A percentile compares a stretch with the other conserved stretches of the same genome.
These are phyloP conservation scores for Trichoderma sp. DNA, from an alignment of 2,329 filamentous ascomycete genomes.

Conservation along the genomic window DNA sequence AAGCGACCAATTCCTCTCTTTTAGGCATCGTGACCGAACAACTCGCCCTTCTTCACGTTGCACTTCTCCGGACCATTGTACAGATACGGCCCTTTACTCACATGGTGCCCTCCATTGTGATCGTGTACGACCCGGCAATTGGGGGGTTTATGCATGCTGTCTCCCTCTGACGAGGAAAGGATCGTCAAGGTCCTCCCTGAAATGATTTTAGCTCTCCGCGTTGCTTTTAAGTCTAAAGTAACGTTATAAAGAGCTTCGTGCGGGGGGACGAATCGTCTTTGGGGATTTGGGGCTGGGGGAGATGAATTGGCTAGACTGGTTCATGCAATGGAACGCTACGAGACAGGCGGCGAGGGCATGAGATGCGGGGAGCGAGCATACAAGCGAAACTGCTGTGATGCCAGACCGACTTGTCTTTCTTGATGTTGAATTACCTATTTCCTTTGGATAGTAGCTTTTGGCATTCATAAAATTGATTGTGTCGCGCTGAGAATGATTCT, in stretches of 20 bases:
- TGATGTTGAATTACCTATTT: not conserved
- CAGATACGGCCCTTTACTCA: not conserved
- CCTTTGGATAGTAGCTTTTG: not conserved
- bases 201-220: not conserved
- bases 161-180: not conserved
- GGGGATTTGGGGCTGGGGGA: not conserved
- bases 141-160: not conserved
- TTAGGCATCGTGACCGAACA: not conserved
- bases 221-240: slow-evolving; percentile 7
- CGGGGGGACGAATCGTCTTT: not conserved
- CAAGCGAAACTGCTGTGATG: not conserved
- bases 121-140: not conserved
- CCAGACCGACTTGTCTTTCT: too few species aligned
- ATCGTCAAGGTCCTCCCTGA: not conserved
- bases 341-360: not conserved
- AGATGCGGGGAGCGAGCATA: not conserved
- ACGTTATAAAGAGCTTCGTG: slow-evolving; percentile 1
- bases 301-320: not conserved
- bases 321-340: not conserved
- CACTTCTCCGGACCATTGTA: not conserved
- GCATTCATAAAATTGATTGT: too few species aligned
- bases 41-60: not conserved
- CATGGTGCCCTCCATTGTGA: not conserved
- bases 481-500: not conserved
- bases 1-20: not conserved